These are phyloP conservation scores for Nitzschia inconspicua DNA, from an alignment of 108 stramenopile genomes.

Conservation along the genomic window DNA sequence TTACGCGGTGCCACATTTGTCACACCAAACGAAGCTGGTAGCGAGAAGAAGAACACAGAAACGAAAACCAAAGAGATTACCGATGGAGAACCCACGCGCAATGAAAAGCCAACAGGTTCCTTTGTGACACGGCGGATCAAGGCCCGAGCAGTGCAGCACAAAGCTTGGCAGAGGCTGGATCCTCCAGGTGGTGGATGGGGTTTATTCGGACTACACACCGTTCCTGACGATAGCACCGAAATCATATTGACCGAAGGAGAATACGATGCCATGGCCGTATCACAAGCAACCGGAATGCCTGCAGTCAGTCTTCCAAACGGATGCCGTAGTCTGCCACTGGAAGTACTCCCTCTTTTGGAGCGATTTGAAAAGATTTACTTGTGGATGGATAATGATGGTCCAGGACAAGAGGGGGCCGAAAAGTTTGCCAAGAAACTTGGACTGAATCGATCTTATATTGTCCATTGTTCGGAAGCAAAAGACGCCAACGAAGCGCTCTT, in stretches of 20 bases:
- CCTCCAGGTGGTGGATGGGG: slow-evolving; percentile 92
- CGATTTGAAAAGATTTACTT: slow-evolving; percentile 88
- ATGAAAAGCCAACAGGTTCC: slow-evolving; percentile 20
- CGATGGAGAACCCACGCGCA: background rate
- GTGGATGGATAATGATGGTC: slow-evolving; percentile 96
- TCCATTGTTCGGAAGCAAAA: slow-evolving; percentile 64
- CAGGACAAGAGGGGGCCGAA: slow-evolving; percentile 85
- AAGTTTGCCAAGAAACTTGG: slow-evolving; percentile 91
- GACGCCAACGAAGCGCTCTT: slow-evolving; percentile 98
- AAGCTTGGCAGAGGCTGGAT: slow-evolving; percentile 75
- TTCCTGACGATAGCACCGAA: slow-evolving; percentile 62
- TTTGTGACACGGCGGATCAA: slow-evolving; percentile 79
- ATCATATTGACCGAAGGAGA: slow-evolving; percentile 97
- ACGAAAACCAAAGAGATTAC: background rate
- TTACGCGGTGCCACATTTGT: slow-evolving; percentile 41
- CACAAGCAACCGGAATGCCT: slow-evolving; percentile 85
- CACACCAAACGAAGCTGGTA: slow-evolving; percentile 21
- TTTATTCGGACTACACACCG: slow-evolving; percentile 94
- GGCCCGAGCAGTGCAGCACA: slow-evolving; percentile 75
- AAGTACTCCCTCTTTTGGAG: slow-evolving; percentile 88
- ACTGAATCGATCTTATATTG: slow-evolving; percentile 66
- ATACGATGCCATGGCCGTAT: slow-evolving; percentile 98
- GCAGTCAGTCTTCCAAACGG: slow-evolving; percentile 92
- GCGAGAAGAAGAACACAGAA: slow-evolving; percentile 2
- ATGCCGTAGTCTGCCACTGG: slow-evolving; percentile 82